Evolutionary conservation across 495 filamentous ascomycete species (phyloP), one percentile per base, ranked within the genome.

Genomic region (Talaromyces adpressus): DNA sequence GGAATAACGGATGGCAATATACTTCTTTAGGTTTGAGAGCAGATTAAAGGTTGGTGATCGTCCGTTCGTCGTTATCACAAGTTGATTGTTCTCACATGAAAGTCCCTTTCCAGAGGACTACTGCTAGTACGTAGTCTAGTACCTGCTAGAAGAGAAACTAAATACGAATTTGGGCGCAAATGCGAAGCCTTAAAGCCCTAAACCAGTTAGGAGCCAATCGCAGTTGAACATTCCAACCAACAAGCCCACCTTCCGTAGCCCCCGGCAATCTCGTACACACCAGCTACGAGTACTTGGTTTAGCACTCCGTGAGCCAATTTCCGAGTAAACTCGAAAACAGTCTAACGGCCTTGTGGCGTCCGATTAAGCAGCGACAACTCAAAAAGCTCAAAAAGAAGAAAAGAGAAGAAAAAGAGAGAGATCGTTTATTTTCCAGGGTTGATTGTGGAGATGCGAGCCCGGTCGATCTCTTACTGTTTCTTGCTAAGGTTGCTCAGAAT

Each of bases 311-410:
- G 36, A 5, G 36, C 36, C n/a, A 41, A 49, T 49, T 49, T 49
- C 45, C 45, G 45, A 74, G 75, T 76, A 73, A 79, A 80, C 75
- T 73, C 75, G 76, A 80, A 80, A 78, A 80, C 77, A 77, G 63
- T 66, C 77, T 76, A 78, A 77, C 72, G 73, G 54, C 54, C n/a
- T 18, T n/a, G 54, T 57, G 54, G 54, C 54, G 54, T 62, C 69
- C 6, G 14, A 14, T 41, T 41, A 41, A 41, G 4, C 36, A 16
- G 34, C 34, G 34, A 39, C 5, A 41, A 16, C 3, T 16, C 36
- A 14, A 16, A 16, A 16, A 41, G 36, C 9, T 41, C 14, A 9
- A 41, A 41, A 41, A 41, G 3, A 41, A 41, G 36, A 14, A 16
- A 16, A 14, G 34, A 39, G n/a, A 16, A 14, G n/a, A 41, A 12